Evolutionary conservation across 2,329 filamentous ascomycete genomes (phyloP), one percentile per base, ranked within the genome.

Genomic region (Botrytis fragariae): DNA sequence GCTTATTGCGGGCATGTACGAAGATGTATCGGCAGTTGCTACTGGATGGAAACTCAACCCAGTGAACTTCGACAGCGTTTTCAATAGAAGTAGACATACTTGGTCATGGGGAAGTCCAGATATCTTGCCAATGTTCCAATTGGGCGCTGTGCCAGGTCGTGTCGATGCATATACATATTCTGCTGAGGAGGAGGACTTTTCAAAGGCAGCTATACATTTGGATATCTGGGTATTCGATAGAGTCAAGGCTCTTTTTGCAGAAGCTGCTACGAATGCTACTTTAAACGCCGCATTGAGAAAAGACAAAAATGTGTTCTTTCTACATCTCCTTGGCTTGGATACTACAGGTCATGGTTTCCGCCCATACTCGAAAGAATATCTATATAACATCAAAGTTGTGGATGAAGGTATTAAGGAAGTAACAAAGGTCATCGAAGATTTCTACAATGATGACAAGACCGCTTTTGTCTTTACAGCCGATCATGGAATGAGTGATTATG

Each of bases 101-200:
- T 99, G 96, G 96, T 97, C 95, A 82, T 99, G 96, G 96, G 96
- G 96, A 3, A 98, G 95, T 80, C 96, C 96, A 1, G 96, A 99
- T 83, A 99, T 99, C 79, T 84, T 99, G 77, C 93, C 93, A 72
- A 99, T 99, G 96, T 99, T 99, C 81, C 91, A 97, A 81, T 88
- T 94, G 73, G 96, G 96, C n/a, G 95, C 96, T 37, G 90, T 93
- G 16, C 92, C 93, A 0, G 95, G 95, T 12, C 88, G 92, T 75
- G 93, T 99, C 1, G 93, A 98, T 82, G 92, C 93, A n/a, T 92
- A 91, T 76, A 93, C 87, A 74, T 99, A 99, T 80, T 89, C 88
- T 16, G 87, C 92, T 54, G 95, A 98, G 76, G 89, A 91, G 48
- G 96, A 99, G 83, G 95, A 99, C 81, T 98, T 94, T 81, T 96